Percentiles rank a stretch among this genome's conserved stretches.
These are phyloP conservation scores for Xylariaceae sp. DNA, from an alignment of 2,329 filamentous ascomycete genomes.

Conservation along the genomic window DNA sequence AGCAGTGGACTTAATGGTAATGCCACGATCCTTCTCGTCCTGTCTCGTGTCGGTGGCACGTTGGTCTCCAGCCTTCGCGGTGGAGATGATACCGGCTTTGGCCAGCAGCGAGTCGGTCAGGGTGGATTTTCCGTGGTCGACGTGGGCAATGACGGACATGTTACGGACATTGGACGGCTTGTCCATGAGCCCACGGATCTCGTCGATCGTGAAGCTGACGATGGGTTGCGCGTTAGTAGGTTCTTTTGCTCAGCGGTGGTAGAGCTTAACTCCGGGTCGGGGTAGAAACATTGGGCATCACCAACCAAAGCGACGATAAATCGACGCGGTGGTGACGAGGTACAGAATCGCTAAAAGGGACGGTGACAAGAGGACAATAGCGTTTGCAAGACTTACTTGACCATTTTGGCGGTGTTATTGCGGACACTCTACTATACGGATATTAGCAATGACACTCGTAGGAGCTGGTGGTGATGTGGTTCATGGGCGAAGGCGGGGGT, in stretches of 20 bases:
- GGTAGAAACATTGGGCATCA: constrained; percentile 16
- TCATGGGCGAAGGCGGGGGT: not conserved
- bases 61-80: constrained; percentile 91
- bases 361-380: too few relatives aligned
- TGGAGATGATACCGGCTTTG: constrained; percentile 98
- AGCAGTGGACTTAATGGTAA: constrained; percentile 99
- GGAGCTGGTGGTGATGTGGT: not conserved
- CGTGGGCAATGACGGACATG: constrained; percentile 99
- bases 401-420: constrained; percentile 90
- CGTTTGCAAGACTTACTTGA: constrained; percentile 82
- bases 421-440: constrained; percentile 33
- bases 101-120: constrained; percentile 98
- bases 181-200: constrained; percentile 74
- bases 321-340: too few relatives aligned
- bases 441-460: constrained; percentile 9
- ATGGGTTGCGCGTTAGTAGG: constrained; percentile 44
- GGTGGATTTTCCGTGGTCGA: constrained; percentile 99
- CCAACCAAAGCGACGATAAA: constrained; percentile 11
- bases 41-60: constrained; percentile 95
- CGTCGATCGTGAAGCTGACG: constrained; percentile 94
- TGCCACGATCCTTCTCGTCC: constrained; percentile 99
- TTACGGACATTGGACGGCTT: constrained; percentile 74
- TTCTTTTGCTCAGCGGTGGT: constrained; percentile 11
- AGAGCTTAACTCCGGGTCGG: constrained; percentile 38
- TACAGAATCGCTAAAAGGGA: too few relatives aligned